Conservation (phyloP, 345 rosid genomes). For the Heritiera fomes region DNA sequence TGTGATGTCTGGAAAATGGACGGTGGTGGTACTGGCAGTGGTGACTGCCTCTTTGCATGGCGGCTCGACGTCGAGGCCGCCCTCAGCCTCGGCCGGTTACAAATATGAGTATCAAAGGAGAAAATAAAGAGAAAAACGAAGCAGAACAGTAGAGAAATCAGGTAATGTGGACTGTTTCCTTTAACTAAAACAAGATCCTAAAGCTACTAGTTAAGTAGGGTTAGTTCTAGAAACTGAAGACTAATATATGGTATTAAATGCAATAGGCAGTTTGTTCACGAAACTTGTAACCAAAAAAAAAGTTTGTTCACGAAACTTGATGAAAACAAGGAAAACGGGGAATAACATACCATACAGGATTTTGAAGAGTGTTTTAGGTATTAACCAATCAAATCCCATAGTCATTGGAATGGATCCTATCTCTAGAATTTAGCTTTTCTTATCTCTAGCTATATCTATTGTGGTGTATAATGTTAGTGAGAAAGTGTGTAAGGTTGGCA, state of each 20-base stretch:
- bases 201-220: not conserved
- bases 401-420: not conserved
- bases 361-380: not conserved
- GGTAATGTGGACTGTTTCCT: not conserved
- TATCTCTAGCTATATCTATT: no score
- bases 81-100: constrained; percentile 40
- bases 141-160: constrained; percentile 3
- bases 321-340: not conserved
- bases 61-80: constrained; percentile 58
- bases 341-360: not conserved
- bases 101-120: not conserved
- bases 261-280: not conserved
- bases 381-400: not conserved
- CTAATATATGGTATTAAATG: not conserved
- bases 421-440: not conserved
- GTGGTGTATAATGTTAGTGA: not conserved
- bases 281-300: not conserved
- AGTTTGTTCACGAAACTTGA: not conserved
- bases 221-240: no score
- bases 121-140: not conserved
- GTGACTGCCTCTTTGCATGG: constrained; percentile 55
- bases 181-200: not conserved
- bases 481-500: not conserved
- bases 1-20: constrained; percentile 61
- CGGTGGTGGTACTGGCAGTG: constrained; percentile 7